Conservation (phyloP, 768 basidiomycete species). For the Daedalea quercina region DNA sequence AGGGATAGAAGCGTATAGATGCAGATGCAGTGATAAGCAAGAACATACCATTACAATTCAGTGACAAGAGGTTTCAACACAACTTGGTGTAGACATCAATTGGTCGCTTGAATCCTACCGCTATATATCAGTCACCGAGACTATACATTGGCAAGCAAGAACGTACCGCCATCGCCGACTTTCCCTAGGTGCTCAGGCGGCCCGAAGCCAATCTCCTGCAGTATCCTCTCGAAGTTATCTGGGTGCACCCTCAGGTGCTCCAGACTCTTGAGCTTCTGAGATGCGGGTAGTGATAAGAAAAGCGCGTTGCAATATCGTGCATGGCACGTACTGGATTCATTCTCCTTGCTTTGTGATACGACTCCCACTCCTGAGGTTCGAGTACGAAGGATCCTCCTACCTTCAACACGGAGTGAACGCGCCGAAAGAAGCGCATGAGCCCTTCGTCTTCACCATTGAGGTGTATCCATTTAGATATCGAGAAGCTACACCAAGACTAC, state of each 20-base stretch:
- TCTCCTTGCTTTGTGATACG: conserved; percentile 71
- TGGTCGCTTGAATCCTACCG: conserved; percentile 57
- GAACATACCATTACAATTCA: neutral
- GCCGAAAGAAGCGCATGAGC: conserved; percentile 58
- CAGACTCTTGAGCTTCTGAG: conserved; percentile 53
- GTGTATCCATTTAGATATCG: conserved; percentile 91
- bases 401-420: conserved; percentile 49
- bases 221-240: conserved; percentile 47
- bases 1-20: neutral
- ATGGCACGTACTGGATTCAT: conserved; percentile 45
- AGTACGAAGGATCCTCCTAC: conserved; percentile 65
- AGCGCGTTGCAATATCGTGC: neutral
- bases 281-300: neutral
- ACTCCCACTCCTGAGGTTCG: conserved; percentile 83
- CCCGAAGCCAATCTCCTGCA: conserved; percentile 59
- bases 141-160: neutral
- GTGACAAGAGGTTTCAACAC: neutral
- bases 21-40: neutral
- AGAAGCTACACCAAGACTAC: conserved; percentile 47
- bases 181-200: conserved; percentile 41
- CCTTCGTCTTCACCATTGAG: conserved; percentile 74
- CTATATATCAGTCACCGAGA: neutral
- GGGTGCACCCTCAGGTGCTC: conserved; percentile 54
- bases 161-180: conserved; percentile 60
- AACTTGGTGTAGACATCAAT: conserved; percentile 56